Evolutionary conservation across 83 land plant genomes (phyloP).

Genomic region (Larix sibirica): DNA sequence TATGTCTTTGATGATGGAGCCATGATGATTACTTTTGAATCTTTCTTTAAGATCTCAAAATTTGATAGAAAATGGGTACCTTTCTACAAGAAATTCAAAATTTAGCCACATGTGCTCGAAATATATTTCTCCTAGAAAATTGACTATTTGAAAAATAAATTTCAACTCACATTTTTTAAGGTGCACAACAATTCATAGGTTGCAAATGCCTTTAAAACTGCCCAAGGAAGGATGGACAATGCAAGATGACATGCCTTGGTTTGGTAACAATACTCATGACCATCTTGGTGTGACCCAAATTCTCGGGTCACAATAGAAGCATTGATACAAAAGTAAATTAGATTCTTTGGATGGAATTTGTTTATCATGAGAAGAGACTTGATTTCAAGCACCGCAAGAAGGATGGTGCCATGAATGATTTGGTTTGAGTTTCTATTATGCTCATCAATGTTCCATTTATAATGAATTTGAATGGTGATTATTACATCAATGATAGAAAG

Average conservation of each 20-base stretch:
- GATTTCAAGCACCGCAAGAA: constrained; percentile 54
- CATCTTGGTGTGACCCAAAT: constrained; percentile 92
- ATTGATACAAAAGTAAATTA: constrained; percentile 72
- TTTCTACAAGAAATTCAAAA: constrained; percentile 69
- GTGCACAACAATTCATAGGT: constrained; percentile 72
- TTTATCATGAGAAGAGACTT: constrained; percentile 61
- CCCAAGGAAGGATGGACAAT: constrained; percentile 41
- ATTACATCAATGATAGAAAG: constrained; percentile 80
- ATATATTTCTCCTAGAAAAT: constrained; percentile 69
- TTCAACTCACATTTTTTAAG: constrained; percentile 82
- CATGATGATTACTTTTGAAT: constrained; percentile 76
- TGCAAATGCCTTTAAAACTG: constrained; percentile 65
- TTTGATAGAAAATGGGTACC: constrained; percentile 84
- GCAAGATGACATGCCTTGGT: constrained; percentile 68
- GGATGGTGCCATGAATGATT: constrained; percentile 87
- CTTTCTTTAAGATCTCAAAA: constrained; percentile 72
- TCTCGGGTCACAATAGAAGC: constrained; percentile 83
- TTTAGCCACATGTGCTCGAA: constrained; percentile 80
- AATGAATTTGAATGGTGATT: constrained; percentile 82
- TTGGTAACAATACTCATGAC: constrained; percentile 78
- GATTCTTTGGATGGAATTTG: constrained; percentile 80
- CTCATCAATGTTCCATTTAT: constrained; percentile 85
- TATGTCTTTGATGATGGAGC: constrained; percentile 83
- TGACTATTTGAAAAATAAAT: constrained; percentile 81
- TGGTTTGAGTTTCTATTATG: constrained; percentile 78